Percentiles rank a stretch among this genome's conserved stretches.
Conservation (phyloP, 805 yeast species). For the Cyberlindnera mrakii region DNA sequence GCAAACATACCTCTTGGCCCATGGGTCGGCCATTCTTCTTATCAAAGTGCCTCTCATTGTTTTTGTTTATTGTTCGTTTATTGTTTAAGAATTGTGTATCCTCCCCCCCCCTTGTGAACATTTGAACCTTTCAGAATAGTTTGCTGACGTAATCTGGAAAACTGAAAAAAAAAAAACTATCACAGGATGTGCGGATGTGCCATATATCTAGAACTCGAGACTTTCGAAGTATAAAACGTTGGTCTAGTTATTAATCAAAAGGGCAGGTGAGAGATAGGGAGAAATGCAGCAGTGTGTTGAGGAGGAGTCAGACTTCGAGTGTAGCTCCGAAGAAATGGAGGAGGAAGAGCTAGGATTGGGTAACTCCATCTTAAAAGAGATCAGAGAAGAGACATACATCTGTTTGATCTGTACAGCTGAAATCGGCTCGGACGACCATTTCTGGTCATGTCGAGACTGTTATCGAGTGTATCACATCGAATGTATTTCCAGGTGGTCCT, state of each 20-base stretch:
- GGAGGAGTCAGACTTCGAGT: constrained; percentile 4
- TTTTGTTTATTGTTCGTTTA: too few species aligned
- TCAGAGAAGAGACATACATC: constrained; percentile 61
- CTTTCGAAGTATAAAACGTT: too few species aligned
- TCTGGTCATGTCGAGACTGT: constrained; percentile 80
- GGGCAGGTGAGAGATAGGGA: too few species aligned
- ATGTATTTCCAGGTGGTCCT: constrained; percentile 86
- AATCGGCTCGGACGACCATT: constrained; percentile 53
- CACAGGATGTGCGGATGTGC: too few species aligned
- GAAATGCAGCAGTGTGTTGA: neutral
- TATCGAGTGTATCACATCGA: constrained; percentile 78
- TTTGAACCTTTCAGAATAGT: too few species aligned
- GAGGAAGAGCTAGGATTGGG: constrained; percentile 24
- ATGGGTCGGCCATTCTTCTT: constrained; percentile 34
- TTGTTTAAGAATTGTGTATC: too few species aligned
- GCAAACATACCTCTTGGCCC: constrained; percentile 38
- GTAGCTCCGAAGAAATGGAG: constrained; percentile 9
- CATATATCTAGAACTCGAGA: too few species aligned
- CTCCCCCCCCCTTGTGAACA: too few species aligned
- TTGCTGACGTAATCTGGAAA: too few species aligned
- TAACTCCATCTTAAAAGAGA: constrained; percentile 44
- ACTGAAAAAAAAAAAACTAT: too few species aligned
- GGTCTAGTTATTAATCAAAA: too few species aligned
- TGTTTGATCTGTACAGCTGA: constrained; percentile 89
- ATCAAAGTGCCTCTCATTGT: constrained; percentile 16